Percentiles rank a stretch among this genome's conserved stretches.
Evolutionary conservation across 805 yeast species (phyloP).

Genomic region (Metschnikowia shivogae): DNA sequence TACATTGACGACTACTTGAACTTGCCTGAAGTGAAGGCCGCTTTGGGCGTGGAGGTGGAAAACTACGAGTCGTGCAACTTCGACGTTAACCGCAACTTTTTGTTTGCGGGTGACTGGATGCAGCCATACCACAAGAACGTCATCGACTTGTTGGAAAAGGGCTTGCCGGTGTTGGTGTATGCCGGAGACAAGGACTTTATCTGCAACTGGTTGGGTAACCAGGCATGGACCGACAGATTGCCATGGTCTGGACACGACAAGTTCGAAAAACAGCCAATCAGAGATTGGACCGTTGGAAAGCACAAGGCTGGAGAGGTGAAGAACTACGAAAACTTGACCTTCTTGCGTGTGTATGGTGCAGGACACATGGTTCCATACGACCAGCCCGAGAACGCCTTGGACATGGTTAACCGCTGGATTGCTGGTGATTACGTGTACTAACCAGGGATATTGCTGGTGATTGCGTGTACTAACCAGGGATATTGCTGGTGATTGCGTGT

Average conservation of each 20-base stretch:
- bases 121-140: slow-evolving; percentile 81
- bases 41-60: slow-evolving; percentile 89
- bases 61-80: slow-evolving; percentile 71
- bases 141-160: slow-evolving; percentile 54
- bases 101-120: slow-evolving; percentile 88
- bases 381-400: slow-evolving; percentile 74
- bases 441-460: slow-evolving; percentile 55
- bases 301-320: slow-evolving; percentile 63
- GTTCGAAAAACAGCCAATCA: slow-evolving; percentile 41
- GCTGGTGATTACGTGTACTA: slow-evolving; percentile 48
- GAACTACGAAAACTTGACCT: slow-evolving; percentile 68
- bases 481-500: slow-evolving; percentile 57
- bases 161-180: slow-evolving; percentile 76
- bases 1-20: slow-evolving; percentile 79
- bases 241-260: slow-evolving; percentile 27
- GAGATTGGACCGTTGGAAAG: slow-evolving; percentile 40
- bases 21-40: slow-evolving; percentile 66
- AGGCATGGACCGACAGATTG: slow-evolving; percentile 65
- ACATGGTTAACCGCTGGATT: slow-evolving; percentile 85
- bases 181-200: slow-evolving; percentile 95
- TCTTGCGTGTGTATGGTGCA: slow-evolving; percentile 79
- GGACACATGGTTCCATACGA: slow-evolving; percentile 97
- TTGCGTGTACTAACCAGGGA: slow-evolving; percentile 18
- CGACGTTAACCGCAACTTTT: slow-evolving; percentile 73
- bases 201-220: slow-evolving; percentile 90